Conservation (phyloP, 768 basidiomycete genomes). For the Neoboletus magnificus region DNA sequence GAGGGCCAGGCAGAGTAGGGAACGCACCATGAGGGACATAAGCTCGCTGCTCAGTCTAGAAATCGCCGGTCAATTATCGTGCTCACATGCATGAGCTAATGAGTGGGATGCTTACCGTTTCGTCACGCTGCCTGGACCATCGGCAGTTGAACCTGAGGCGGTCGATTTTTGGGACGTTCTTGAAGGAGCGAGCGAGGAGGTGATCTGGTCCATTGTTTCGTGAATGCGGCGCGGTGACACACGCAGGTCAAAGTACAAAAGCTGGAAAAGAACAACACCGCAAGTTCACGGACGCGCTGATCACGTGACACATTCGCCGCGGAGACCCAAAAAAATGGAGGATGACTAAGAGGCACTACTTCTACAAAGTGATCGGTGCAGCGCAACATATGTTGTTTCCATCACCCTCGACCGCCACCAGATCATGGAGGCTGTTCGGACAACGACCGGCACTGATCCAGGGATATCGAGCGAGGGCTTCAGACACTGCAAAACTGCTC, state of each 20-base stretch:
- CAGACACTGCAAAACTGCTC: too few relatives aligned
- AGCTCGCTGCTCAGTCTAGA: conserved; percentile 74
- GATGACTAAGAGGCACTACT: too few relatives aligned
- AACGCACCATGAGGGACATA: conserved; percentile 82
- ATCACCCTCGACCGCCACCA: too few relatives aligned
- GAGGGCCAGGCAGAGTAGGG: conserved; percentile 13
- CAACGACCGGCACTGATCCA: too few relatives aligned
- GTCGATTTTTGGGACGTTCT: conserved; percentile 57
- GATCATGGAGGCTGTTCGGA: too few relatives aligned
- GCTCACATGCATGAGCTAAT: not conserved
- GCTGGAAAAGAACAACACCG: conserved; percentile 6
- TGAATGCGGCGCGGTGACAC: conserved; percentile 19
- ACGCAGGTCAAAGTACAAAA: not conserved
- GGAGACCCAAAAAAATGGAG: not conserved
- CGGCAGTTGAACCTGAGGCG: conserved; percentile 48
- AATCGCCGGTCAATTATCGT: conserved; percentile 2
- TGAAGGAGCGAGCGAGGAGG: conserved; percentile 57
- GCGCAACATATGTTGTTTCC: too few relatives aligned
- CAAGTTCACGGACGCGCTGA: conserved; percentile 24
- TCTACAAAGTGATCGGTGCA: too few relatives aligned
- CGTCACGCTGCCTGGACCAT: conserved; percentile 72
- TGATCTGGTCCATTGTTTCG: conserved; percentile 65
- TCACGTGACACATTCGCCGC: conserved; percentile 22
- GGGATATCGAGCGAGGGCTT: too few relatives aligned
- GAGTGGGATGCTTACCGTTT: conserved; percentile 57